These are phyloP conservation scores for Backusella macrospora DNA, from an alignment of 192 early-diverging fungal species.

Conservation along the genomic window DNA sequence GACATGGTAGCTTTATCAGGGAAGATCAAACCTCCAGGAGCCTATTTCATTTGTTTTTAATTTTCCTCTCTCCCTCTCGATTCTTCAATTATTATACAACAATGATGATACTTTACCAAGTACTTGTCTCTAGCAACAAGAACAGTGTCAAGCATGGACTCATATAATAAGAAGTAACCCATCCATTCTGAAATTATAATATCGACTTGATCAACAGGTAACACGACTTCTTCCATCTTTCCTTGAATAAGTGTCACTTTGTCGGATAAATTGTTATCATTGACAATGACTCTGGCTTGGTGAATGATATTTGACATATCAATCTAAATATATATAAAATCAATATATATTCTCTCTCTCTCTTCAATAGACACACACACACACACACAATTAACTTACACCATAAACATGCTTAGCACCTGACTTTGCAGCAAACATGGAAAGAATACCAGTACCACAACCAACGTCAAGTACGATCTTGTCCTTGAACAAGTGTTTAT, in stretches of 20 bases:
- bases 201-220: slow-evolving; percentile 95
- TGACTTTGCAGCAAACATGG: slow-evolving; percentile 98
- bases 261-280: slow-evolving; percentile 91
- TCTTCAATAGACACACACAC: neutral
- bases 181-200: slow-evolving; percentile 99
- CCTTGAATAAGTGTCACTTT: slow-evolving; percentile 90
- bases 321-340: slow-evolving; percentile 36
- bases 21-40: slow-evolving; percentile 88
- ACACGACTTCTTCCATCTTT: slow-evolving; percentile 94
- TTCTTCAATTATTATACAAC: neutral
- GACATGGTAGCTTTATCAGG: slow-evolving; percentile 86
- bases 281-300: slow-evolving; percentile 91
- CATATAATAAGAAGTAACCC: slow-evolving; percentile 98
- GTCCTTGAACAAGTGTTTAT: slow-evolving; percentile 94
- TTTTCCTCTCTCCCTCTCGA: neutral
- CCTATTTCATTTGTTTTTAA: slow-evolving; percentile 9
- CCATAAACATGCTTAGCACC: slow-evolving; percentile 94
- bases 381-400: slow-evolving; percentile 44
- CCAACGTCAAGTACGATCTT: slow-evolving; percentile 99
- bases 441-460: slow-evolving; percentile 97
- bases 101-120: too few relatives aligned
- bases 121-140: slow-evolving; percentile 94
- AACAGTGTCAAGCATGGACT: slow-evolving; percentile 99
- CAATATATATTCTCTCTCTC: neutral
- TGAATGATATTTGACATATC: slow-evolving; percentile 95